Conservation (phyloP, 345 rosid species). For the Erysimum cheiranthoides region DNA sequence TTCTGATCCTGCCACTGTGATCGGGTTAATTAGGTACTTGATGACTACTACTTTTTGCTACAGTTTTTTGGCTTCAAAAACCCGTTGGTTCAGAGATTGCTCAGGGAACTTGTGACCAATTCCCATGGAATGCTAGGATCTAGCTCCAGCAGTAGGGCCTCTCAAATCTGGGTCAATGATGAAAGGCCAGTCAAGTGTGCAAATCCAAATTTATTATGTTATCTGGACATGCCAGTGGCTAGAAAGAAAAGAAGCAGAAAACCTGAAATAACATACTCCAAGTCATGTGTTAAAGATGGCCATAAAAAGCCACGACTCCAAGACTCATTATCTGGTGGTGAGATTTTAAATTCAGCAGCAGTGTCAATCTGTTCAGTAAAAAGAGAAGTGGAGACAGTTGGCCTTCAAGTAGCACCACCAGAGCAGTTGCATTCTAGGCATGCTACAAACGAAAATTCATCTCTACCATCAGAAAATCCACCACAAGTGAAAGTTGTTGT, state of each 20-base stretch:
- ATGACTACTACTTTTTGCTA: slow-evolving; percentile 34
- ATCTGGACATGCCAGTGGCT: slow-evolving; percentile 47
- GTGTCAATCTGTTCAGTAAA: slow-evolving; percentile 37
- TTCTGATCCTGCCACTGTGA: slow-evolving; percentile 25
- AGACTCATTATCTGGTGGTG: slow-evolving; percentile 33
- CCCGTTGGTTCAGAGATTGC: slow-evolving; percentile 78
- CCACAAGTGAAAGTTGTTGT: slow-evolving; percentile 4
- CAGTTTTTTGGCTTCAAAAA: slow-evolving; percentile 95
- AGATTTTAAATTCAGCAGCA: slow-evolving; percentile 41
- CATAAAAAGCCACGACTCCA: slow-evolving; percentile 53
- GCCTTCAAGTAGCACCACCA: slow-evolving; percentile 37
- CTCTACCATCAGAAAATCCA: slow-evolving; percentile 28
- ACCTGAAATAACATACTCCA: slow-evolving; percentile 38
- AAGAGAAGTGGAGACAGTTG: slow-evolving; percentile 41
- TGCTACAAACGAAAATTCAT: slow-evolving; percentile 35
- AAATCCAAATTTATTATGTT: slow-evolving; percentile 51
- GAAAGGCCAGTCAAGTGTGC: slow-evolving; percentile 35
- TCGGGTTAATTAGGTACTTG: neutral
- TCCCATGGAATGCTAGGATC: slow-evolving; percentile 62
- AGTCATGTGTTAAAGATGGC: slow-evolving; percentile 36
- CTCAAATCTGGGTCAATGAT: slow-evolving; percentile 43
- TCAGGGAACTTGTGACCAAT: slow-evolving; percentile 78
- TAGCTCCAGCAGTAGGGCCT: slow-evolving; percentile 50
- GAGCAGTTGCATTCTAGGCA: slow-evolving; percentile 38
- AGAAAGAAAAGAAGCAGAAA: slow-evolving; percentile 69